These are phyloP conservation scores for Trichoderma atrobrunneum DNA, from an alignment of 2,329 filamentous ascomycete genomes.

Conservation along the genomic window DNA sequence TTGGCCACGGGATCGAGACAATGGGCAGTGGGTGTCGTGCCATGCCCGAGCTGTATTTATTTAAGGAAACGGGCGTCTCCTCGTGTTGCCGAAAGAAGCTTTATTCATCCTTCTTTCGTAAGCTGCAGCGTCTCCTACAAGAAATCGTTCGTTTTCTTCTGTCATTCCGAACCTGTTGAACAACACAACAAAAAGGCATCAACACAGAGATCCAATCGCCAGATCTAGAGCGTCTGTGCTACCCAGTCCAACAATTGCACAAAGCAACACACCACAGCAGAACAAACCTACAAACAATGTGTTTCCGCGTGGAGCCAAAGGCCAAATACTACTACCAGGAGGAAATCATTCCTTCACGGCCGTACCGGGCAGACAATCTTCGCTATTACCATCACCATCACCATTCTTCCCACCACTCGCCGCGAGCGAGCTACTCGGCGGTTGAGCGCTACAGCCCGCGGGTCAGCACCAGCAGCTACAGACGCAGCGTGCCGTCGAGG, in stretches of 20 bases:
- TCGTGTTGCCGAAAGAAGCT: neutral
- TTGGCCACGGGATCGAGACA: constrained; percentile 13
- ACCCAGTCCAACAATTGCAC: neutral
- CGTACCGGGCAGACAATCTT: constrained; percentile 24
- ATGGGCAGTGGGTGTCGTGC: neutral
- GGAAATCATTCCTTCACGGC: constrained; percentile 49
- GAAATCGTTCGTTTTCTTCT: neutral
- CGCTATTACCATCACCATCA: constrained; percentile 33
- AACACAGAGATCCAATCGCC: neutral
- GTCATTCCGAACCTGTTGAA: neutral
- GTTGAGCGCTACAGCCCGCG: constrained; percentile 40
- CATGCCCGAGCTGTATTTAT: neutral
- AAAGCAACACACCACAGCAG: neutral
- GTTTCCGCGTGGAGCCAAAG: constrained; percentile 44
- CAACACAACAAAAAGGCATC: neutral
- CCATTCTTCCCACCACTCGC: constrained; percentile 31
- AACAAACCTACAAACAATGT: constrained; percentile 35
- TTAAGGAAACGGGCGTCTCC: neutral
- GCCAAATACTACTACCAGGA: constrained; percentile 56
- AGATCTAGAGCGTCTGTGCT: neutral
- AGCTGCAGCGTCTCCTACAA: neutral
- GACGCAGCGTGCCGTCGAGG: constrained; percentile 12
- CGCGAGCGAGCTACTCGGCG: constrained; percentile 44
- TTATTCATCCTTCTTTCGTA: neutral
- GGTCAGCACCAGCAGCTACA: constrained; percentile 33